Conservation (phyloP, 352 stramenopile species). For the Phytophthora sp. region DNA sequence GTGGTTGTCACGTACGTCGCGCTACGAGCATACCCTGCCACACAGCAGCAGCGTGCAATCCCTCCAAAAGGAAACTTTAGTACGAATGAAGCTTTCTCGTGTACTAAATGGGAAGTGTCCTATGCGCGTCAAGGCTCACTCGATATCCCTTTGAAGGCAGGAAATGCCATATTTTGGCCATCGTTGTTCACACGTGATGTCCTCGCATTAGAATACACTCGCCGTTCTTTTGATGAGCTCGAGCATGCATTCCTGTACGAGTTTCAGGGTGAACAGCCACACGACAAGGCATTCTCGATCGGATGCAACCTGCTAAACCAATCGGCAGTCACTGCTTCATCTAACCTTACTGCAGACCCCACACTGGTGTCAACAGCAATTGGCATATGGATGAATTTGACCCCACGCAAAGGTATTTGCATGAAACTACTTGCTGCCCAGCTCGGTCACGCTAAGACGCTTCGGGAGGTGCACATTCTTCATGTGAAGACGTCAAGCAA, state of each 20-base stretch:
- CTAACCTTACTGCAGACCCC: neutral
- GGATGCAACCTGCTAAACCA: constrained; percentile 12
- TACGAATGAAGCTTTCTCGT: constrained; percentile 6
- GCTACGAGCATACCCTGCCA: constrained; percentile 31
- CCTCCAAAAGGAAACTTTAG: constrained; percentile 9
- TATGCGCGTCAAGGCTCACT: constrained; percentile 42
- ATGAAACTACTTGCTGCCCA: constrained; percentile 74
- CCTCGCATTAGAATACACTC: constrained; percentile 44
- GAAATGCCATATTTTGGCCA: constrained; percentile 60
- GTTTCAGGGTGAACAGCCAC: constrained; percentile 46
- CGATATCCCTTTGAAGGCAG: constrained; percentile 24
- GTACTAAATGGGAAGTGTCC: constrained; percentile 42
- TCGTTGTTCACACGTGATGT: constrained; percentile 40
- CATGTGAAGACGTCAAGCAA: constrained; percentile 5
- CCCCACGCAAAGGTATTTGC: constrained; percentile 59
- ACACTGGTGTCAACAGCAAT: neutral
- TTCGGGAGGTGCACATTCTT: constrained; percentile 15
- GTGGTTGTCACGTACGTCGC: constrained; percentile 42
- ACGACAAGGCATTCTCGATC: constrained; percentile 52
- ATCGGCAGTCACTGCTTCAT: no score
- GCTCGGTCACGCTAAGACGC: constrained; percentile 42
- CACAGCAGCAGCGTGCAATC: constrained; percentile 34
- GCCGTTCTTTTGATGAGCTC: constrained; percentile 44
- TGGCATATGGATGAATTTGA: constrained; percentile 55
- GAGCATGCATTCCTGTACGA: constrained; percentile 62